Evolutionary conservation across 2,329 filamentous ascomycete genomes (phyloP), one percentile per base, ranked within the genome.

Genomic region (Atkinsonella hypoxylon): DNA sequence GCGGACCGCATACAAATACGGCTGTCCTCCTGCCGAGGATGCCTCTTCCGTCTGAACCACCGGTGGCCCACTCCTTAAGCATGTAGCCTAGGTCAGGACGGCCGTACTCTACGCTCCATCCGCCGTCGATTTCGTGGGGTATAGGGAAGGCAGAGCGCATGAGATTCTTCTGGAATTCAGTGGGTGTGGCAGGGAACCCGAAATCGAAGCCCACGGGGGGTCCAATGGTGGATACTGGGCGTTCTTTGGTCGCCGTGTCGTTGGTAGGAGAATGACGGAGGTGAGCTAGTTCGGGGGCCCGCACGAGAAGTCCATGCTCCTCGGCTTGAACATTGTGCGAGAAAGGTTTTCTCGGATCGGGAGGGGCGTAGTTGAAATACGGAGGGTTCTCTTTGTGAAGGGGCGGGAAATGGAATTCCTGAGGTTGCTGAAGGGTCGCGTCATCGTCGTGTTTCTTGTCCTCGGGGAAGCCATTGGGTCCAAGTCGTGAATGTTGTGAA

Each of bases 81-180:
- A 95, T 88, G 64, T 85, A 91, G 1, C 87, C 85, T 36, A 97
- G 78, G 58, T 95, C 85, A 0, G 91, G 91, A 0, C 91, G 81
- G 17, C 89, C 89, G 66, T 96, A 96, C 68, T 96, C 90, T 13
- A 93, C 89, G 56, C 80, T 86, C 89, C 91, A 95, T 50, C 89
- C 87, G 57, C 88, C 84, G 57, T 83, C 79, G 53, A 82, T 82
- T 67, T 82, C 76, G 59, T 81, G 76, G 32, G 78, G 77, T 36
- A 81, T 71, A 0, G 90, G 79, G 64, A 94, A 95, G 1, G 89
- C 89, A 62, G 93, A 95, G 15, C 89, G 85, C 82, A 95, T 91
- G 47, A 94, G 72, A 58, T 81, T 89, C 74, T 90, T 91, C 62
- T 94, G 89, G 67, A 94, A 88, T 59, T 90, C 83, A 1, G 87